A percentile compares a stretch with the other conserved stretches of the same genome.
These are phyloP conservation scores for Ganoderma multipileum DNA, from an alignment of 1,284 basidiomycete species.

Conservation along the genomic window DNA sequence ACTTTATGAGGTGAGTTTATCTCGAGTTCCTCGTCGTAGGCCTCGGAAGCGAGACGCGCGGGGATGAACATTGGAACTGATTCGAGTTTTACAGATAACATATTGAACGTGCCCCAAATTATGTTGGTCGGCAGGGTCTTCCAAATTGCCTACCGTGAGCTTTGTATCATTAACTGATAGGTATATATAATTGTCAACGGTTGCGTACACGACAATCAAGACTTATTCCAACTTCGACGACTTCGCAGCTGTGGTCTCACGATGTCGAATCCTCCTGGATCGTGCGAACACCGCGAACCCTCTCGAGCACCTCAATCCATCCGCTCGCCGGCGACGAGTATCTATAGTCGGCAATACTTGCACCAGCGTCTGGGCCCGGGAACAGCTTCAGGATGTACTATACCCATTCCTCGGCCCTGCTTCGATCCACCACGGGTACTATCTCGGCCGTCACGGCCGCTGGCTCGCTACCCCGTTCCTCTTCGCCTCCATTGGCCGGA, in stretches of 20 bases:
- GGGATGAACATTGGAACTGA: not conserved
- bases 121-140: no score
- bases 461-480: not conserved
- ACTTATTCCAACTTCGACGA: not conserved
- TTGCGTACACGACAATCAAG: no score
- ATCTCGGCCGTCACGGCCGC: not conserved
- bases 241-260: no score
- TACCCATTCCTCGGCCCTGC: not conserved
- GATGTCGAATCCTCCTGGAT: no score
- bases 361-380: not conserved
- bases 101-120: no score
- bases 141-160: no score
- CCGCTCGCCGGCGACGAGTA: not conserved
- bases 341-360: not conserved
- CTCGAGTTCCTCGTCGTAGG: no score
- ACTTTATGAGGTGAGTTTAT: not conserved
- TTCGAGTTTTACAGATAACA: not conserved
- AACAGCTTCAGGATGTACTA: not conserved
- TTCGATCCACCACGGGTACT: not conserved
- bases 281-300: no score
- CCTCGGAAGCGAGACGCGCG: no score
- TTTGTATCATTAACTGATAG: no score
- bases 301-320: not conserved
- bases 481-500: not conserved
- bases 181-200: no score